phyloP scores from a whole-genome alignment of 768 basidiomycete genomes.

The Leccinum subtestaceum region DNA sequence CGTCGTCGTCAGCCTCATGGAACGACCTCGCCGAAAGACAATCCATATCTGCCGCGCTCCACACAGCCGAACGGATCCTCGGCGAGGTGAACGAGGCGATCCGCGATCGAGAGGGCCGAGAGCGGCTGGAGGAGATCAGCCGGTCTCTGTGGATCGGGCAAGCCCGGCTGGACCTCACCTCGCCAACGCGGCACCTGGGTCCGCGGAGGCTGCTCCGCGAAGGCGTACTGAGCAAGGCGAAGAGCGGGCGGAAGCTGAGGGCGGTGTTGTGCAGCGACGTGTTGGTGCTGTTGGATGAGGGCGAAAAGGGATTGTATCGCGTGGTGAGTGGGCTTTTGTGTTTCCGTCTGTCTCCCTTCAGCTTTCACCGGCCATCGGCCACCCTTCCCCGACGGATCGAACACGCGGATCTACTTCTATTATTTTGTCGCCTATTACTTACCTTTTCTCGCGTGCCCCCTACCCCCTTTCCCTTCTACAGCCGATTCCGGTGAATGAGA shows the following conservation, averaged over 20 bases:
- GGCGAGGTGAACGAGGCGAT: slow-evolving; percentile 86
- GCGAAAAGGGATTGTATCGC: slow-evolving; percentile 68
- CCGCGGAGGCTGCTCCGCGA: slow-evolving; percentile 77
- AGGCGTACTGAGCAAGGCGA: slow-evolving; percentile 74
- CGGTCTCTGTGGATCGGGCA: slow-evolving; percentile 85
- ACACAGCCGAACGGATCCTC: slow-evolving; percentile 69
- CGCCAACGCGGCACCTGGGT: slow-evolving; percentile 83
- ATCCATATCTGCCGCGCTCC: slow-evolving; percentile 52
- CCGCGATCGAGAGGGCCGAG: slow-evolving; percentile 75
- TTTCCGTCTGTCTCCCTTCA: neutral
- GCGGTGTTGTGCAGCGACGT: slow-evolving; percentile 88
- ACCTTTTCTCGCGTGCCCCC: neutral
- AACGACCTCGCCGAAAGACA: slow-evolving; percentile 47
- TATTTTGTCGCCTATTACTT: neutral
- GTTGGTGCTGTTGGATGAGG: slow-evolving; percentile 77
- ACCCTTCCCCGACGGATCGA: neutral
- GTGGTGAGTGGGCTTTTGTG: slow-evolving; percentile 55
- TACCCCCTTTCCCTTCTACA: slow-evolving; percentile 25
- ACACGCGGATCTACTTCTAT: neutral
- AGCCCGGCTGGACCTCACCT: slow-evolving; percentile 86
- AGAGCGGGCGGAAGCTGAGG: slow-evolving; percentile 76
- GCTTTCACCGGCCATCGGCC: neutral
- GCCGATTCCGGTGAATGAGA: slow-evolving; percentile 75
- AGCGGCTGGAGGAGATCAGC: slow-evolving; percentile 72
- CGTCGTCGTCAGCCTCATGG: slow-evolving; percentile 1